Conservation (phyloP, 1,284 basidiomycete genomes). For the Anthracocystis setariae region DNA sequence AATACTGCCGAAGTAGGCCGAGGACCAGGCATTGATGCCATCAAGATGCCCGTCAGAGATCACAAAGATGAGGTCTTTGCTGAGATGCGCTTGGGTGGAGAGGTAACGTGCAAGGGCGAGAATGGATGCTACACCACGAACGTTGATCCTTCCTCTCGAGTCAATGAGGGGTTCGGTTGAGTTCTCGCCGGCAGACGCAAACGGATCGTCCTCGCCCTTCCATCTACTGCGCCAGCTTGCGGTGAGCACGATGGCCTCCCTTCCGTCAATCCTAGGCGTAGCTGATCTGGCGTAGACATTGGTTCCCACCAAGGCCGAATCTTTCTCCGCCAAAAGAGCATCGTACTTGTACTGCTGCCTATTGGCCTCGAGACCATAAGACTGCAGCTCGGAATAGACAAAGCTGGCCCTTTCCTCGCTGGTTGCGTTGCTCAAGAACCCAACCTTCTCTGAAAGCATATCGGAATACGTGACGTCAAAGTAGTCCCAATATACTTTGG, state of each 20-base stretch:
- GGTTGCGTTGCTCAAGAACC: slow-evolving; percentile 6
- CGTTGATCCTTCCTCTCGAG: slow-evolving; percentile 75
- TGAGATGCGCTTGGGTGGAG: slow-evolving; percentile 68
- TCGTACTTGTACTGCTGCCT: slow-evolving; percentile 27
- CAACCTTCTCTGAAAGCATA: slow-evolving; percentile 46
- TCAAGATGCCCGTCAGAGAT: slow-evolving; percentile 87
- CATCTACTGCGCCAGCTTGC: slow-evolving; percentile 69
- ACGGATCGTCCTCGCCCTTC: slow-evolving; percentile 36
- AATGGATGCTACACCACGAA: slow-evolving; percentile 85
- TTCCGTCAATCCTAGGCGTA: slow-evolving; percentile 86
- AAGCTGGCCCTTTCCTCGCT: slow-evolving; percentile 43
- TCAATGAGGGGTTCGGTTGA: slow-evolving; percentile 7
- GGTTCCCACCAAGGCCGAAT: slow-evolving; percentile 70
- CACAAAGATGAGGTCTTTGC: slow-evolving; percentile 83
- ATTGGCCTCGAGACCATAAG: slow-evolving; percentile 50
- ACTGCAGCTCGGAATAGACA: slow-evolving; percentile 42
- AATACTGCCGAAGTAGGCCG: slow-evolving; percentile 78
- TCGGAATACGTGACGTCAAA: slow-evolving; percentile 58
- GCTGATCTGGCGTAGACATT: slow-evolving; percentile 85
- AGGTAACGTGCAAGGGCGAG: slow-evolving; percentile 84
- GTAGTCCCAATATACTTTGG: slow-evolving; percentile 53
- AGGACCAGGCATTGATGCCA: slow-evolving; percentile 91
- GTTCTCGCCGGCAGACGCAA: slow-evolving; percentile 13
- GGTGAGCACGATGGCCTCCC: slow-evolving; percentile 75
- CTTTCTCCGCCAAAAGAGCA: neutral